phyloP scores from a whole-genome alignment of 1,284 basidiomycete species.

The Irpex rosettiformis region DNA sequence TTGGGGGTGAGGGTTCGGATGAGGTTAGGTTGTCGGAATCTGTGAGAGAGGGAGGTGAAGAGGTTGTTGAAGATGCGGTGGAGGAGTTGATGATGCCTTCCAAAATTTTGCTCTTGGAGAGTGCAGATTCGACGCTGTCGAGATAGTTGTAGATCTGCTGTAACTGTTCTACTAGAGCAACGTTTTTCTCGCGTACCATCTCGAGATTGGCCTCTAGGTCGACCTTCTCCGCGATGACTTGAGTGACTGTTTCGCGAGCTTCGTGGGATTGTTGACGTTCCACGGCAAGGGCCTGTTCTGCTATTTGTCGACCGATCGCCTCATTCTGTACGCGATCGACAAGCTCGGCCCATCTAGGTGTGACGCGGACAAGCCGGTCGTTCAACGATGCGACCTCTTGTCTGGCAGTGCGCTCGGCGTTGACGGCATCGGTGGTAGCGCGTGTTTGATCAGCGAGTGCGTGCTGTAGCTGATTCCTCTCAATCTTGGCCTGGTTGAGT shows the following conservation, averaged over 20 bases:
- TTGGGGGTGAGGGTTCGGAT: neutral
- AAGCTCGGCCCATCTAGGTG: neutral
- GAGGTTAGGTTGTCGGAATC: neutral
- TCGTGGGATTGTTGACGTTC: neutral
- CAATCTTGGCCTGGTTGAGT: neutral
- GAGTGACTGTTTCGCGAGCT: neutral
- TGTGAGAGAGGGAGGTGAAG: neutral
- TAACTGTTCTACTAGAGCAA: neutral
- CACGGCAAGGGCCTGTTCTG: neutral
- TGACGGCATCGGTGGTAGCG: neutral
- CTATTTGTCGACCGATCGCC: neutral
- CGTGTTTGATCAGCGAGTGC: neutral
- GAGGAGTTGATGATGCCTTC: neutral
- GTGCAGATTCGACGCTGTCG: neutral
- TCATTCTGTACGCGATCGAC: neutral
- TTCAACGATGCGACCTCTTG: neutral
- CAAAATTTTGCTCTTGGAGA: neutral
- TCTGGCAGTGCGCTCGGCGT: neutral
- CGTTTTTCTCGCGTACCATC: neutral
- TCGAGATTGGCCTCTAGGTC: neutral
- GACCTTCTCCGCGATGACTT: neutral
- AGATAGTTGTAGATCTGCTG: neutral
- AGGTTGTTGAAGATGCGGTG: neutral
- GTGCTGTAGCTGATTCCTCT: neutral
- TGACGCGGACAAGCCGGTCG: neutral